Evolutionary conservation across 108 stramenopile genomes (phyloP), one percentile per base, ranked within the genome.

Genomic region (Nannochloropsis gaditana): DNA sequence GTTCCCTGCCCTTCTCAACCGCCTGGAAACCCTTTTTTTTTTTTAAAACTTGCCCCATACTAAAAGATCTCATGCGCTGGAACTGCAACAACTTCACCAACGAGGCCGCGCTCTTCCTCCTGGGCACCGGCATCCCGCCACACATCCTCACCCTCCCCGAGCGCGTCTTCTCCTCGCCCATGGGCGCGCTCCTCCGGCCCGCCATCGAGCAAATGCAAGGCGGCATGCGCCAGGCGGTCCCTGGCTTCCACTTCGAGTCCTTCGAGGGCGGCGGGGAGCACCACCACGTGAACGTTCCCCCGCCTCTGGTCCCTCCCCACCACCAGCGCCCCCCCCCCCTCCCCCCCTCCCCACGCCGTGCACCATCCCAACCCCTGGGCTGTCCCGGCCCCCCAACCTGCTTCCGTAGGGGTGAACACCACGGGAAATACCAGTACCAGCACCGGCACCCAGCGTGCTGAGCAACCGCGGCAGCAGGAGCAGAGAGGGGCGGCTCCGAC

Each of bases 31-130:
- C 59, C 59, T 8, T 8, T n/a, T n/a, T n/a, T n/a, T n/a, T n/a
- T n/a, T n/a, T n/a, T n/a, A n/a, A n/a, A n/a, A 4, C 59, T 4
- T n/a, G 19, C 59, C n/a, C 59, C 59, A 15, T 73, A 15, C 59
- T n/a, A 15, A 3, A 10, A 73, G 87, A 91, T 84, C 90, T 91
- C 42, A 45, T 91, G 43, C 44, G 83, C 41, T 83, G 91, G 84
- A 91, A 91, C 89, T 91, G 91, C 87, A 91, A 91, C 44, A 89
- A 91, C 83, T 91, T 91, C 83, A 44, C 84, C 11, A 87, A 91
- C 89, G 89, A 83, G 82, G 84, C 45, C 41, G 45, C 84, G 2
- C 50, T 44, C n/a, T 91, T 91, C 44, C 85, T 91, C 15, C 86
- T 91, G 9, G 91, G 86, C 42, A 44, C 44, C 44, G 91, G 91